phyloP scores from a whole-genome alignment of 108 stramenopile species.

The Cyclotella kingstonii region DNA sequence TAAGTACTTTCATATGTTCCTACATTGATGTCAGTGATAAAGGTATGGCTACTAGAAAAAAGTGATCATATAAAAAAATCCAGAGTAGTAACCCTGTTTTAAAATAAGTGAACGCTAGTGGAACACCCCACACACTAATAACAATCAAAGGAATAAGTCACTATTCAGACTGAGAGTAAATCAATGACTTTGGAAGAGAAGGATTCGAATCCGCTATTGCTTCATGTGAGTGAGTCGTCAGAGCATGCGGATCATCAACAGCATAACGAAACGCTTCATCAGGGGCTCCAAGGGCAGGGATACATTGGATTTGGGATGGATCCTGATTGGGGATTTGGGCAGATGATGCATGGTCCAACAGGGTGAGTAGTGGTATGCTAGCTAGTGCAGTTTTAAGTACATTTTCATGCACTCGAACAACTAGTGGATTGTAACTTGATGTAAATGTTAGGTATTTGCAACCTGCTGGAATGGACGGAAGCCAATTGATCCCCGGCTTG shows the following conservation, averaged over 20 bases:
- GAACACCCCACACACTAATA: not conserved
- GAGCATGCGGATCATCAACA: conserved; percentile 17
- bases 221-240: conserved; percentile 13
- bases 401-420: not conserved
- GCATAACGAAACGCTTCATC: conserved; percentile 23
- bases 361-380: conserved; percentile 15
- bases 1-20: too few relatives aligned
- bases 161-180: too few relatives aligned
- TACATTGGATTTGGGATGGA: conserved; percentile 45
- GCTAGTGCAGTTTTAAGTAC: not conserved
- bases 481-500: conserved; percentile 56
- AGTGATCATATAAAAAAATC: too few relatives aligned
- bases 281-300: conserved; percentile 20
- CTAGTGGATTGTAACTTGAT: not conserved
- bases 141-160: too few relatives aligned
- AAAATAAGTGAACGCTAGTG: too few relatives aligned
- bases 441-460: too few relatives aligned
- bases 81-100: too few relatives aligned
- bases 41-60: too few relatives aligned
- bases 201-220: conserved; percentile 6
- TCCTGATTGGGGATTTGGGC: conserved; percentile 48
- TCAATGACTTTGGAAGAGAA: conserved; percentile 18
- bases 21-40: too few relatives aligned
- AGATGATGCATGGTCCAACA: conserved; percentile 30
- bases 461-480: conserved; percentile 23